phyloP scores from a whole-genome alignment of 345 rosid species.

The Moringa oleifera region DNA sequence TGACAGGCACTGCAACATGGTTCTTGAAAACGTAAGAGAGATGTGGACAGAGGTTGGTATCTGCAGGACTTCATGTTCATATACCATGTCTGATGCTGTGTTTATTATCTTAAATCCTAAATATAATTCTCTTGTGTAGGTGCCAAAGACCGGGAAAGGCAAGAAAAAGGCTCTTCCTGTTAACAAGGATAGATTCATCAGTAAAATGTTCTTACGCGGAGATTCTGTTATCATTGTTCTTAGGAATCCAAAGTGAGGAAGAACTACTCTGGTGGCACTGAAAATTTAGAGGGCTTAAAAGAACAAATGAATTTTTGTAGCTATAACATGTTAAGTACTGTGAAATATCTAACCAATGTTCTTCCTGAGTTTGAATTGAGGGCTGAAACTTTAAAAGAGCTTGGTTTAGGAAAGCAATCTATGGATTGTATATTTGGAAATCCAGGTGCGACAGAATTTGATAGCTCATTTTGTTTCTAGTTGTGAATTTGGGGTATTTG shows the following conservation, averaged over 20 bases:
- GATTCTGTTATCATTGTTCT: constrained; percentile 79
- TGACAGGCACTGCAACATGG: constrained; percentile 83
- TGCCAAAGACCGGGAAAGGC: constrained; percentile 82
- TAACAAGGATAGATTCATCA: constrained; percentile 76
- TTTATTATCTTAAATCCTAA: background rate
- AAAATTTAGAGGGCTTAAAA: too few relatives aligned
- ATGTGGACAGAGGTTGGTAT: constrained; percentile 87
- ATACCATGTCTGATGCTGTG: background rate
- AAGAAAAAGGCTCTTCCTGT: constrained; percentile 76
- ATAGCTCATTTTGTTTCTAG: too few relatives aligned
- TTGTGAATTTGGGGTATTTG: too few relatives aligned
- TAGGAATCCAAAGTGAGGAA: constrained; percentile 56
- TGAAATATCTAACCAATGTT: too few relatives aligned
- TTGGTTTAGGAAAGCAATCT: too few relatives aligned
- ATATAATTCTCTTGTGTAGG: constrained; percentile 24
- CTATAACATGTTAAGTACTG: too few relatives aligned
- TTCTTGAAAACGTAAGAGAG: constrained; percentile 76
- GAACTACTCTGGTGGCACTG: too few relatives aligned
- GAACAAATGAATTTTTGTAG: too few relatives aligned
- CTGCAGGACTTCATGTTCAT: background rate
- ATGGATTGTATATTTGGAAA: too few relatives aligned
- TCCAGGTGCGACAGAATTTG: too few relatives aligned
- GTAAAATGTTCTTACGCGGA: constrained; percentile 80
- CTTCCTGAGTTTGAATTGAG: too few relatives aligned
- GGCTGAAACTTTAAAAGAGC: too few relatives aligned